Conservation (phyloP, 2,329 filamentous ascomycete species). For the Endothia cerciana region DNA sequence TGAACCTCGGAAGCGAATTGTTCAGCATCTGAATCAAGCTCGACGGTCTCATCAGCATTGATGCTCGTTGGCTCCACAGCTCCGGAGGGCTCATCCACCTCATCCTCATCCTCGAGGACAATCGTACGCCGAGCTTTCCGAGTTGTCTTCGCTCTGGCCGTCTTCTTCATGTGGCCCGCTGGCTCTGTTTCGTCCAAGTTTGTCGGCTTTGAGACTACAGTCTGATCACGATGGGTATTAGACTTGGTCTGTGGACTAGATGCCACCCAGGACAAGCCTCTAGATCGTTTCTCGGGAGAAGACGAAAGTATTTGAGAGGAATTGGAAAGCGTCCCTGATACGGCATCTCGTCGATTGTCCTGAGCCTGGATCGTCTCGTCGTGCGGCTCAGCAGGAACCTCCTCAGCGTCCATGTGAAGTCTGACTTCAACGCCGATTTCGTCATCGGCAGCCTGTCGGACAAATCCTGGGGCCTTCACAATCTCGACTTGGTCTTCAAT, state of each 20-base stretch:
- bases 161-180: background rate
- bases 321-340: background rate
- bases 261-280: background rate
- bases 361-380: background rate
- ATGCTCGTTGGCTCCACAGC: background rate
- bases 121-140: conserved; percentile 11
- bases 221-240: background rate
- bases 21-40: background rate
- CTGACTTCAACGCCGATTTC: background rate
- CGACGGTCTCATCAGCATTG: background rate
- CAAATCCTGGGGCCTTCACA: background rate
- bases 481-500: background rate
- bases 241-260: background rate
- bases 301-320: conserved; percentile 22
- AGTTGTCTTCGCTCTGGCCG: background rate
- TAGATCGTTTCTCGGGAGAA: conserved; percentile 4
- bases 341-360: background rate
- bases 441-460: background rate
- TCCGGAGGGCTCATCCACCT: background rate
- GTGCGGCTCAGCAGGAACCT: background rate
- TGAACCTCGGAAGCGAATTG: conserved; percentile 2
- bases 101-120: conserved; percentile 23
- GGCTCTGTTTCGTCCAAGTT: background rate
- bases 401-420: background rate
- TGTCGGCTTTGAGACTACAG: too few species aligned